Conservation (phyloP, 2,329 filamentous ascomycete genomes). For the Albophoma yamanashiensis region DNA sequence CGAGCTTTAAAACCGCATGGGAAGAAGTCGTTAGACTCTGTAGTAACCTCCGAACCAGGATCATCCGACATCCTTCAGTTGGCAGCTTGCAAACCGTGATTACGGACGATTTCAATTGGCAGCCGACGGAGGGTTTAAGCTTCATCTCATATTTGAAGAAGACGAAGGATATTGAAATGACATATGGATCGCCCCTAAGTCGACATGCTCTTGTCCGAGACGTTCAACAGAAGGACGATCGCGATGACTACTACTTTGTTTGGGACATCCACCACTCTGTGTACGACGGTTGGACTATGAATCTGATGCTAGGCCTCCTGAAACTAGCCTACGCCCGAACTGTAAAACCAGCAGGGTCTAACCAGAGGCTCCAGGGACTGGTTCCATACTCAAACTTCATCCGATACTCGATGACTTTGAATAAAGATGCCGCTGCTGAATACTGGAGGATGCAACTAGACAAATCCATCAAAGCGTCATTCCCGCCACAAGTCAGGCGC, state of each 20-base stretch:
- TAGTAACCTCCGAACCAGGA: slow-evolving; percentile 3
- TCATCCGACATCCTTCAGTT: not conserved
- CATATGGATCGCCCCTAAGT: not conserved
- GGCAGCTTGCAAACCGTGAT: slow-evolving; percentile 1
- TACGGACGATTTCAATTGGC: not conserved
- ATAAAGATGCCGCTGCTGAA: not conserved
- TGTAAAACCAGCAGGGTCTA: too few species aligned
- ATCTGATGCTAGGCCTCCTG: not conserved
- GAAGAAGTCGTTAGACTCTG: slow-evolving; percentile 1
- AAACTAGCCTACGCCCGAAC: not conserved
- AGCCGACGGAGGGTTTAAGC: not conserved
- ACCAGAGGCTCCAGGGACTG: not conserved
- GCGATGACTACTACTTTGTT: not conserved
- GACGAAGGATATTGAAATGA: not conserved
- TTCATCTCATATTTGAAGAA: not conserved
- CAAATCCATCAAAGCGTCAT: not conserved
- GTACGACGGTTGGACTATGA: not conserved
- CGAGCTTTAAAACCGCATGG: slow-evolving; percentile 18
- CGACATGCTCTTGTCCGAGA: not conserved
- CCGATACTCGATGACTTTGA: not conserved
- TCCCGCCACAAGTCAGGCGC: not conserved
- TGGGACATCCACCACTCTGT: not conserved
- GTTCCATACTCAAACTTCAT: not conserved
- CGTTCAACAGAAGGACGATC: not conserved
- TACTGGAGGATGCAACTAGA: not conserved